Base-by-base conservation (phyloP, 2,329 filamentous ascomycete genomes). In the Paracoccidioides brasiliensis region DNA sequence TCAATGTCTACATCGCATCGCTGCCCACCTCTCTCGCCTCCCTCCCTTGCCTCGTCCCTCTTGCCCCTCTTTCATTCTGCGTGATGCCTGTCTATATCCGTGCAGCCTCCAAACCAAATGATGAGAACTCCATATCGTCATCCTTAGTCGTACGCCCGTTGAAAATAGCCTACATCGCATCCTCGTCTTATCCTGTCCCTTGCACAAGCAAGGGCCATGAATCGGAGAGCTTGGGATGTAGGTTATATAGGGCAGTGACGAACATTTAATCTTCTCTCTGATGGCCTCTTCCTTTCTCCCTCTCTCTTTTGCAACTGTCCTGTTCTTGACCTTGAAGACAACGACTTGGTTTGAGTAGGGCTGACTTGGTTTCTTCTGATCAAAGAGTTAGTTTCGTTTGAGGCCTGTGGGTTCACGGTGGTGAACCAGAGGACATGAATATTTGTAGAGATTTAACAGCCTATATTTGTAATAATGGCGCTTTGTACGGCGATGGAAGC, bases 71-170 rank as follows among this genome's bases (percentile, higher is more conserved):
- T n/a, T n/a, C n/a, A n/a, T n/a, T n/a, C n/a, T n/a, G n/a, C n/a
- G n/a, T n/a, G n/a, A n/a, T n/a, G n/a, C n/a, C n/a, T n/a, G n/a
- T n/a, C n/a, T n/a, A n/a, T n/a, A n/a, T n/a, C n/a, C n/a, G n/a
- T n/a, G n/a, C n/a, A n/a, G n/a, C n/a, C n/a, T n/a, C n/a, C n/a
- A 14, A 32, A 33, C 67, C 66, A 62, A 66, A 85, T 91, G 89
- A 94, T 91, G 89, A 93, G 83, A 90, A 71, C 71, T 73, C 80
- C 74, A 79, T 90, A 90, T 90, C 86, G 88, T 94, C 89, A 94
- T 95, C 89, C 89, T 94, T 94, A 94, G 88, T 78, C 89, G 80
- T 84, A 94, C 73, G 71, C 74, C 73, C 68, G 69, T 69, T 66
- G 12, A 7, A 32, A n/a, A 48, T 32, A 48, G n/a, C 14, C 14